Evolutionary conservation across 805 yeast genomes (phyloP).

Genomic region (Saccharomycopsis schoenii): DNA sequence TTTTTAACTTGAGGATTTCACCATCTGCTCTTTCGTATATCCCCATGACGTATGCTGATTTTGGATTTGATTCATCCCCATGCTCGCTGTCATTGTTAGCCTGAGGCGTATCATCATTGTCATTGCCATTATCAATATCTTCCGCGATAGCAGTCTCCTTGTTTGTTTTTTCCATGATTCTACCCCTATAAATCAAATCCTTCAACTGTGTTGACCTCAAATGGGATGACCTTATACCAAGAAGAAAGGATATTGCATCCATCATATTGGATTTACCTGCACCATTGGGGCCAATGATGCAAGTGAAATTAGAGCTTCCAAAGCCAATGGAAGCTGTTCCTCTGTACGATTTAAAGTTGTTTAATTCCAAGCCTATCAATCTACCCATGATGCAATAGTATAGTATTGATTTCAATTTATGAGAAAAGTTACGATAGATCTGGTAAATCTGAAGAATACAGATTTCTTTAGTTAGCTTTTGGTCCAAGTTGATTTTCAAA

Average conservation of each 20-base stretch:
- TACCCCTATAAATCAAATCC: conserved; percentile 77
- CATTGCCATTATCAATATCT: conserved; percentile 5
- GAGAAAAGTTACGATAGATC: too few relatives aligned
- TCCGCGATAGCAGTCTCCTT: conserved; percentile 1
- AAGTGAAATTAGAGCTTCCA: conserved; percentile 74
- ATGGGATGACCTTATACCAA: conserved; percentile 71
- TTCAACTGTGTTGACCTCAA: conserved; percentile 63
- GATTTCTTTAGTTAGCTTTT: too few relatives aligned
- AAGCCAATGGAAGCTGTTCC: conserved; percentile 72
- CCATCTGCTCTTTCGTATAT: conserved; percentile 56
- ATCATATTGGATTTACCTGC: conserved; percentile 96
- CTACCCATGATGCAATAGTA: conserved; percentile 56
- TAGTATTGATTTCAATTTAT: not conserved
- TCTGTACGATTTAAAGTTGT: conserved; percentile 85
- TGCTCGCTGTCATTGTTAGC: conserved; percentile 15
- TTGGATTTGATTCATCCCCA: conserved; percentile 29
- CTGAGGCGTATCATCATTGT: not conserved
- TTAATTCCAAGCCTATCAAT: conserved; percentile 63
- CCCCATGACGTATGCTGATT: conserved; percentile 67
- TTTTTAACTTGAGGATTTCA: conserved; percentile 46
- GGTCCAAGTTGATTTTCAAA: too few relatives aligned
- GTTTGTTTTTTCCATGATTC: conserved; percentile 24
- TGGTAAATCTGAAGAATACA: too few relatives aligned
- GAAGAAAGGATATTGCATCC: conserved; percentile 93
- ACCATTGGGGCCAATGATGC: conserved; percentile 97